Evolutionary conservation across 805 yeast species (phyloP), one percentile per base, ranked within the genome.

Genomic region (Kazachstania viticola): DNA sequence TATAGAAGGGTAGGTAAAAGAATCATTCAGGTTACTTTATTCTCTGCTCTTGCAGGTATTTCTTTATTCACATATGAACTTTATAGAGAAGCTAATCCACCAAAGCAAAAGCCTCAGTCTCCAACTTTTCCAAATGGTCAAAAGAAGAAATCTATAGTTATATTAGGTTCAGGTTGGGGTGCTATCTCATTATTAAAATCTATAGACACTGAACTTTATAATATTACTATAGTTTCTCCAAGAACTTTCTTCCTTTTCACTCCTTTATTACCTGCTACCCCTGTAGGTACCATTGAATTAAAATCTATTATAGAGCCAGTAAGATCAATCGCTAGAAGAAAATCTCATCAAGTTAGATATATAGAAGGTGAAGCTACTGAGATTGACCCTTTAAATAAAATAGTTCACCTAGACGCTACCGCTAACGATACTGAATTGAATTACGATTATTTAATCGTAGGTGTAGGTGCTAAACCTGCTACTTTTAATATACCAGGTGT

Each of bases 401-500:
- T 67, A 33, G 65, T 88, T 32, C 69, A 72, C 31, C 65, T 87
- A 47, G 12, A 14, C 9, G 47, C 46, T 26, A 65, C 71, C 34
- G 65, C 70, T 35, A 62, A 72, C 25, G 50, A 64, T 26, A 63
- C 60, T 29, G 64, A 62, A 33, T 68, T 60, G 50, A 60, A 49
- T 39, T 87, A 81, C 53, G 97, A 87, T 56, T 81, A 82, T 59
- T 68, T 87, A 44, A 91, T 87, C 28, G 69, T 84, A 39, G 94
- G 94, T 39, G 95, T 88, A 36, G 97, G 97, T 57, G 94, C 96
- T 34, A 81, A 80, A 58, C 91, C 91, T 46, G 80, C 88, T 40
- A 87, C 95, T 30, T 88, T 85, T 48, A 94, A 94, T 51, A 87
- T 82, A 43, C 93, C 94, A 30, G 96, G 97, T 59, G 94, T 87